These are phyloP conservation scores for Colletotrichum sp. DNA, from an alignment of 2,329 filamentous ascomycete species.

Conservation along the genomic window DNA sequence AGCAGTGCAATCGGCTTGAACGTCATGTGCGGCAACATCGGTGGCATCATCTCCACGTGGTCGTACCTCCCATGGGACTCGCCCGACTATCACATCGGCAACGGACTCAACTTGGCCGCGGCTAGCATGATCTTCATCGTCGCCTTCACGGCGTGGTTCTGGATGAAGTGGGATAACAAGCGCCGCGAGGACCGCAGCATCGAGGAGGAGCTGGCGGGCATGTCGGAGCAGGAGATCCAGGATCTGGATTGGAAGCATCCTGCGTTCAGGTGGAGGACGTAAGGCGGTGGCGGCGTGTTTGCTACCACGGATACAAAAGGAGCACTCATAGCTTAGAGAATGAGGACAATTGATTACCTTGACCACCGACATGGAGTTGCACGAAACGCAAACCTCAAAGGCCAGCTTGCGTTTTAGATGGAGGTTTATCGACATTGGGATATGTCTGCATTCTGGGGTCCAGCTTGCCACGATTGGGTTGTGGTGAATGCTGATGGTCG, in stretches of 20 bases:
- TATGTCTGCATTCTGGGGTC: too few relatives aligned
- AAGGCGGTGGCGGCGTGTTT: too few relatives aligned
- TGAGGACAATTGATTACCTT: too few relatives aligned
- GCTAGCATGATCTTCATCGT: slow-evolving; percentile 56
- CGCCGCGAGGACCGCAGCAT: slow-evolving; percentile 59
- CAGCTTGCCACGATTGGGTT: too few relatives aligned
- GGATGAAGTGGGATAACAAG: slow-evolving; percentile 67
- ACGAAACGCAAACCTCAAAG: too few relatives aligned
- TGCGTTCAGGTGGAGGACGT: slow-evolving; percentile 62
- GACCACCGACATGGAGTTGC: too few relatives aligned
- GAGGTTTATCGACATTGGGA: too few relatives aligned
- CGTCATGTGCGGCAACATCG: slow-evolving; percentile 76
- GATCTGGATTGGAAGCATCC: slow-evolving; percentile 74
- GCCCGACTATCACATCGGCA: slow-evolving; percentile 73
- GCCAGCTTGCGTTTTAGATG: too few relatives aligned
- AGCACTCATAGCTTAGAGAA: too few relatives aligned
- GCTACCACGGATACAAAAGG: too few relatives aligned
- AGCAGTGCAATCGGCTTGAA: slow-evolving; percentile 70
- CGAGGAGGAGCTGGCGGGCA: slow-evolving; percentile 60
- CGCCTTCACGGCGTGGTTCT: slow-evolving; percentile 53
- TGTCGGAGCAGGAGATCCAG: slow-evolving; percentile 58
- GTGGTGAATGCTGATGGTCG: too few relatives aligned
- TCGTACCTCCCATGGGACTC: slow-evolving; percentile 66
- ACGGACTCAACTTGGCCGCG: slow-evolving; percentile 71
- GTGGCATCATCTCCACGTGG: slow-evolving; percentile 71